Percentiles rank a stretch among this genome's conserved stretches.
These are phyloP conservation scores for Rhodotorula sp. DNA, from an alignment of 1,284 basidiomycete species.

Conservation along the genomic window DNA sequence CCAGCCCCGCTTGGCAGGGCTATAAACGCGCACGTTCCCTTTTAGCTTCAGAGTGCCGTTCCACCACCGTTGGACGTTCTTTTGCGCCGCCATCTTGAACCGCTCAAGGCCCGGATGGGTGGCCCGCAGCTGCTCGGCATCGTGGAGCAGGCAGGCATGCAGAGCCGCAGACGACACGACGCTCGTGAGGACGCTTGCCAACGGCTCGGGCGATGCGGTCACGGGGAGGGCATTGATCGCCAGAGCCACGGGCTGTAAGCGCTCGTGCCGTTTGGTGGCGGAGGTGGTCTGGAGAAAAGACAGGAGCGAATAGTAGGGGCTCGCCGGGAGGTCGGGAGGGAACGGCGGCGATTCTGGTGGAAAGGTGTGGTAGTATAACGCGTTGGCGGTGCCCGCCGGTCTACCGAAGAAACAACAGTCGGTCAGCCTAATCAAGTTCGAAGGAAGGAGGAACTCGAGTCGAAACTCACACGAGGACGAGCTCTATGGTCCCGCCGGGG, in stretches of 20 bases:
- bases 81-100: slow-evolving; percentile 77
- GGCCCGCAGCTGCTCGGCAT: slow-evolving; percentile 72
- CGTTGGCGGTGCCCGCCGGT: slow-evolving; percentile 91
- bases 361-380: slow-evolving; percentile 66
- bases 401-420: slow-evolving; percentile 37
- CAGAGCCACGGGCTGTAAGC: slow-evolving; percentile 54
- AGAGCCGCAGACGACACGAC: slow-evolving; percentile 61
- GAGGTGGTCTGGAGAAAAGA: slow-evolving; percentile 51
- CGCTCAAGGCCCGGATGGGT: slow-evolving; percentile 73
- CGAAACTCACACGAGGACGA: slow-evolving; percentile 17
- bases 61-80: slow-evolving; percentile 75
- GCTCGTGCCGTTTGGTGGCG: slow-evolving; percentile 55
- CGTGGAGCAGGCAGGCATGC: slow-evolving; percentile 81
- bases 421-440: neutral
- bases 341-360: slow-evolving; percentile 58
- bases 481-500: slow-evolving; percentile 27
- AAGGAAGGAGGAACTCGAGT: neutral
- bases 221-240: slow-evolving; percentile 69
- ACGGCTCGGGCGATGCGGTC: neutral
- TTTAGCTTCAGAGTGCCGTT: slow-evolving; percentile 60
- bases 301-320: slow-evolving; percentile 57
- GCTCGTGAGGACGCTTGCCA: slow-evolving; percentile 46
- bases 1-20: slow-evolving; percentile 57
- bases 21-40: slow-evolving; percentile 58
- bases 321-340: neutral